These are phyloP conservation scores for Anthracocystis panici-leucophaei DNA, from an alignment of 1,284 basidiomycete genomes.

Conservation along the genomic window DNA sequence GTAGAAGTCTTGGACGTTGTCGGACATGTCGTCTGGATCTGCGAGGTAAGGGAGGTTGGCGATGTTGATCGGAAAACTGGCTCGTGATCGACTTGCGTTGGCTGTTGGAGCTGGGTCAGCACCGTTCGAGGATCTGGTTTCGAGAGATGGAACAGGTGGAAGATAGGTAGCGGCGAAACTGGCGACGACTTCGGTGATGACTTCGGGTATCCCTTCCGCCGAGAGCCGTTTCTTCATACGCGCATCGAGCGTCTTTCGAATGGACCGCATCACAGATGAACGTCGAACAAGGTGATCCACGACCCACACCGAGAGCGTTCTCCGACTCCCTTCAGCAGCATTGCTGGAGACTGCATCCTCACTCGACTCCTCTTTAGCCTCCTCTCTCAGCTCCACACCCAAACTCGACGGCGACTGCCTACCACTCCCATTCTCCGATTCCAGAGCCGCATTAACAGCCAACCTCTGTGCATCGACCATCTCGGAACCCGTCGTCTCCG, in stretches of 20 bases:
- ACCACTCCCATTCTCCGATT: conserved; percentile 1
- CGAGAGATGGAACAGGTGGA: conserved; percentile 22
- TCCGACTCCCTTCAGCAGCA: background rate
- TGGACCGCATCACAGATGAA: conserved; percentile 20
- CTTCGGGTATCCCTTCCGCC: background rate
- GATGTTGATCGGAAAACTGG: conserved; percentile 11
- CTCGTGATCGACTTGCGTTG: conserved; percentile 5
- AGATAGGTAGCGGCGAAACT: conserved; percentile 38
- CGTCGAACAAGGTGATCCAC: conserved; percentile 31
- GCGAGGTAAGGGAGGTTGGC: conserved; percentile 70
- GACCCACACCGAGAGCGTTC: conserved; percentile 26
- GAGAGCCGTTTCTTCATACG: conserved; percentile 13
- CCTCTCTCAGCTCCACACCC: conserved; percentile 4
- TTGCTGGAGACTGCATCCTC: conserved; percentile 3
- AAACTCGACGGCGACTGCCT: conserved; percentile 4
- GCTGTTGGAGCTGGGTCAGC: background rate
- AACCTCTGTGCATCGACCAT: conserved; percentile 17
- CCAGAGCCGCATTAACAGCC: background rate
- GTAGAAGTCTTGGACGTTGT: conserved; percentile 81
- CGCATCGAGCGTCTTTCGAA: conserved; percentile 24
- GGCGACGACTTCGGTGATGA: conserved; percentile 15
- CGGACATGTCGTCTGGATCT: conserved; percentile 70
- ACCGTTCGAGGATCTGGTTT: background rate
- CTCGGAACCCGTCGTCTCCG: conserved; percentile 5
- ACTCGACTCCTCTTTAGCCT: background rate